Evolutionary conservation across 2,329 filamentous ascomycete species (phyloP), one percentile per base, ranked within the genome.

Genomic region (Cryoendolithus antarcticus): DNA sequence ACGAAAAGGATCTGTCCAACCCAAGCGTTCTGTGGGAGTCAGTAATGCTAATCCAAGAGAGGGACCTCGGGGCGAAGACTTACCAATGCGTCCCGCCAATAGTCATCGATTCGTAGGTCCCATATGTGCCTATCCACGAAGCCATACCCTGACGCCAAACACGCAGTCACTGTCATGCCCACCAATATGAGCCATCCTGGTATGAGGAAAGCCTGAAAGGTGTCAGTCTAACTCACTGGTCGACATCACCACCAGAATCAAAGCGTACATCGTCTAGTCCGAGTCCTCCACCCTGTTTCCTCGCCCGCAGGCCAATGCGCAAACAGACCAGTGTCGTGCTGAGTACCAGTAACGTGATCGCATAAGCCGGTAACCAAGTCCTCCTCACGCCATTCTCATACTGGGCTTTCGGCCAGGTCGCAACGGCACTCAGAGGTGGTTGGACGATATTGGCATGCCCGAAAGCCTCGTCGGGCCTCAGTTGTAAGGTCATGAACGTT

Each of bases 1-100:
- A 51, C 32, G 29, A 51, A 53, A 8, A 52, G 41, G n/a, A 53
- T 41, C 46, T 62, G 55, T 27, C 48, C 56, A 7, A 61, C 42
- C 55, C 55, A 61, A 34, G 52, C 49, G 9, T 55, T 43, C 49
- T 40, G 11, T 7, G n/a, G 2, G 27, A 6, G 10, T 40, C 10
- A 40, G 38, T 13, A 27, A 8, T 27, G 24, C 7, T 8, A 8
- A 27, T 8, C 5, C 24, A 27, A 27, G 15, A 19, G 15, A 1
- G 40, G 31, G 9, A 51, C 21, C 32, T 50, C 41, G 2, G 41
- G 30, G 6, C 43, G 30, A 48, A 48, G 51, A 29, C 30, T 45
- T 8, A 43, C 28, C 39, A 41, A 34, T 9, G 37, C n/a, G 9
- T 33, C 11, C 37, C 43, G 34, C 27, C 34, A 27, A 36, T 45